Conservation (phyloP, 768 basidiomycete species). For the Xerocomus brunneocitrinus region DNA sequence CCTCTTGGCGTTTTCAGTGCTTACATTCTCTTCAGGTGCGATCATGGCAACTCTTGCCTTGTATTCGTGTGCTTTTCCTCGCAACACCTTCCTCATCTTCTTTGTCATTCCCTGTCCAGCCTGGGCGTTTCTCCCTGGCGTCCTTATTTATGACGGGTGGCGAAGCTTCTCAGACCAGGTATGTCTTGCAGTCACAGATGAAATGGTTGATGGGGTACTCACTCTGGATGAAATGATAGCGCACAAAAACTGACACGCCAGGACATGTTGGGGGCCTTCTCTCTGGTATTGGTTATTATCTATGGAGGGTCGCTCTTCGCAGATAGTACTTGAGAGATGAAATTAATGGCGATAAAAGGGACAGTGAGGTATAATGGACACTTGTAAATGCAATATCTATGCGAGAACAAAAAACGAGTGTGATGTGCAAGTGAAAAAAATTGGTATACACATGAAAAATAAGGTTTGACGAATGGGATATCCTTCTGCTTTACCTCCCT, state of each 20-base stretch:
- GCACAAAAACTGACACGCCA: slow-evolving; percentile 49
- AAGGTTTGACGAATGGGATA: not conserved
- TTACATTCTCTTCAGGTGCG: slow-evolving; percentile 46
- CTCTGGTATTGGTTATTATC: slow-evolving; percentile 54
- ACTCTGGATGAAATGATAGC: slow-evolving; percentile 32
- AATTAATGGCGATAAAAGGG: slow-evolving; percentile 10
- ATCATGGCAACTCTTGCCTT: slow-evolving; percentile 67
- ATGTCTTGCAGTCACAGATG: slow-evolving; percentile 6
- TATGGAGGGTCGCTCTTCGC: slow-evolving; percentile 29
- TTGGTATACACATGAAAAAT: slow-evolving; percentile 1
- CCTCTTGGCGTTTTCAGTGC: not conserved
- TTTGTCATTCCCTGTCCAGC: slow-evolving; percentile 77
- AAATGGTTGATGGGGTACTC: not conserved
- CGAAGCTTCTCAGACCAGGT: slow-evolving; percentile 34
- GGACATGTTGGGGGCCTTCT: slow-evolving; percentile 70
- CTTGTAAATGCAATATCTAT: slow-evolving; percentile 10
- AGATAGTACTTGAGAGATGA: slow-evolving; percentile 9
- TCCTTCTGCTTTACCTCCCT: slow-evolving; percentile 9
- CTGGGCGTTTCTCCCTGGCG: slow-evolving; percentile 65
- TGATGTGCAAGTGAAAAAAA: slow-evolving; percentile 2
- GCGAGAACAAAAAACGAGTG: slow-evolving; percentile 15
- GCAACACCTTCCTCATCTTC: slow-evolving; percentile 62
- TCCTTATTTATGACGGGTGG: slow-evolving; percentile 38
- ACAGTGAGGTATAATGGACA: slow-evolving; percentile 6
- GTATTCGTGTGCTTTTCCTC: slow-evolving; percentile 68